Base-by-base conservation (phyloP, 2,329 filamentous ascomycete genomes). In the Fusarium hainanense region DNA sequence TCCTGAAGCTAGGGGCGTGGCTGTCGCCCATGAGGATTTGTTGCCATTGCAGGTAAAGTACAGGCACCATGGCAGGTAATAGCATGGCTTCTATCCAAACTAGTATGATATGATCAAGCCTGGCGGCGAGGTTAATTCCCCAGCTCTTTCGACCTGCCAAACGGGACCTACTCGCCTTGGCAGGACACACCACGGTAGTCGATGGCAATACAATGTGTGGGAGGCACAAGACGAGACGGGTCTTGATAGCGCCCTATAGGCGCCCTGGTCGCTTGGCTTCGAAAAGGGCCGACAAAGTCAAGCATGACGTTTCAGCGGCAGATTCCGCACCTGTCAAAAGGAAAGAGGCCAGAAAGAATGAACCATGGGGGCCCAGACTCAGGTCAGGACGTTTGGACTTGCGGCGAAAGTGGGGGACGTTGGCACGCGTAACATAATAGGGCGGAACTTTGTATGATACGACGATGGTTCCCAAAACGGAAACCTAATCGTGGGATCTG, bases 321-420 rank as follows among this genome's bases (percentile, higher is more conserved):
- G 25, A 30, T 72, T 67, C 69, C 66, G 48, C 58, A 21, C 23
- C 58, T 66, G 46, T 64, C 25, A 47, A 54, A 34, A 43, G 47
- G 47, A 47, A 30, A 40, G 42, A 48, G 49, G 54, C 49, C 60
- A 68, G 54, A 32, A 43, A 34, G 42, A 44, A 60, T 56, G 55
- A 68, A 37, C 40, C 46, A 74, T 58, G 69, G 58, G 43, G 58
- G 48, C 37, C 54, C 69, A 74, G 69, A 66, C 63, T 54, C 49
- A 41, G 51, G 54, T 62, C 59, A 61, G 60, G 41, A 60, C 49
- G 70, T 74, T 73, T 74, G 66, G 63, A 63, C 69, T 74, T 72
- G 68, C 71, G 63, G 61, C 73, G 57, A 67, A 66, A 68, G 73
- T 73, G 73, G 73, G 71, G 73, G 71, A 63, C 54, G 46, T 51